Evolutionary conservation across 2,329 filamentous ascomycete genomes (phyloP), one percentile per base, ranked within the genome.

Genomic region (Didymosphaeria variabile): DNA sequence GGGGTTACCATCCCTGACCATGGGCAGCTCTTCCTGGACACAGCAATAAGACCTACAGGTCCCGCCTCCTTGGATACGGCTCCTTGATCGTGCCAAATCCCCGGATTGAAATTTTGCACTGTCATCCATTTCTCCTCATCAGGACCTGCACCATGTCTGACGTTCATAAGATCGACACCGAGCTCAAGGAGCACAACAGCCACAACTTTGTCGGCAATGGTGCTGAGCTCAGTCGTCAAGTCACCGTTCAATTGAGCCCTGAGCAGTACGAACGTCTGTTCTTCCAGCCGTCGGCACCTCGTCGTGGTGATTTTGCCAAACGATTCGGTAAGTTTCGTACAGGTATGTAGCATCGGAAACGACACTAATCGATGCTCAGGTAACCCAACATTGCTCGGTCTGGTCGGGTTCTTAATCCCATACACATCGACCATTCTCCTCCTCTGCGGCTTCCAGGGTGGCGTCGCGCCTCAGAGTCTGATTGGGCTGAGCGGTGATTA

Each of bases 171-270:
- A 21, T 19, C n/a, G 40, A 44, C 17, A n/a, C 4, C n/a, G 40
- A 44, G 40, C n/a, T 44, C 6, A 44, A 44, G 40, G 40, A 44
- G 19, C 40, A 44, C 17, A 44, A 44, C 40, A n/a, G 40, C 17
- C 40, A 44, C 40, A 44, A 12, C 17, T 19, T 44, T 21, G 40
- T 21, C 21, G 40, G 40, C 40, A 44, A 44, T 19, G 40, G 40
- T 21, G 17, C n/a, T 17, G 40, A 44, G n/a, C 40, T 44, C n/a
- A 44, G n/a, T 21, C 40, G 40, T n/a, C 40, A 44, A 5, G 40
- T 44, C n/a, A 44, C 40, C 40, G 40, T 44, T 21, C 40, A 44
- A 44, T 23, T 44, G 40, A 44, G 40, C 40, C 40, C 40, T 44
- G 40, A 44, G 40, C 40, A 44, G 8, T 44, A 44, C n/a, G 40